Conservation (phyloP, 176 grass and related monocot species). For the Eragrostis nindensis region DNA sequence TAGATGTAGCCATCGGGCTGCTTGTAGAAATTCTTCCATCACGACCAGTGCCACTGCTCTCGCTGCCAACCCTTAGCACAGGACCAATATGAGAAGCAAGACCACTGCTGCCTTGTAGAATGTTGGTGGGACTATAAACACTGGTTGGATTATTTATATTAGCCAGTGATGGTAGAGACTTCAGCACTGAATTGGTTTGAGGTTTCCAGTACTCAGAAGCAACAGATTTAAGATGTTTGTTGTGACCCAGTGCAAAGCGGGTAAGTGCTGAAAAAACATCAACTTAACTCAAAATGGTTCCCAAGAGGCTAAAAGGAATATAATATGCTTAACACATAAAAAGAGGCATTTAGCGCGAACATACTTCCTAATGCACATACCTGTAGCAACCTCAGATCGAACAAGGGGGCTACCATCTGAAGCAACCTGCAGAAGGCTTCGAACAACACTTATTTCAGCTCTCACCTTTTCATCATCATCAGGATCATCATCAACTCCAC, state of each 20-base stretch:
- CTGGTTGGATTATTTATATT: constrained; percentile 68
- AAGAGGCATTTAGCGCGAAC: neutral
- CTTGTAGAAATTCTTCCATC: constrained; percentile 80
- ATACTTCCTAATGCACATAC: constrained; percentile 51
- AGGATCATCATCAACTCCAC: constrained; percentile 66
- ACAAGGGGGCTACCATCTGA: constrained; percentile 93
- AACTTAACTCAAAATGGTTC: constrained; percentile 41
- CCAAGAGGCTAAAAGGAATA: constrained; percentile 21
- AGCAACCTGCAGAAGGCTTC: constrained; percentile 72
- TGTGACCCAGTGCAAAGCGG: constrained; percentile 87
- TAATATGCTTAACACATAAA: constrained; percentile 10
- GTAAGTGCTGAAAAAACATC: constrained; percentile 75
- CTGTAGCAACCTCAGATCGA: constrained; percentile 85
- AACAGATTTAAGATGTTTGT: constrained; percentile 88
- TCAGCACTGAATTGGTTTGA: constrained; percentile 74
- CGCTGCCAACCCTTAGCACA: constrained; percentile 84
- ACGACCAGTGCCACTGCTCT: constrained; percentile 58
- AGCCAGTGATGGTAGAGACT: constrained; percentile 78
- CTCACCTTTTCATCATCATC: constrained; percentile 89
- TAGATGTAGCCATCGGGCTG: constrained; percentile 61
- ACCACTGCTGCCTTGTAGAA: constrained; percentile 51
- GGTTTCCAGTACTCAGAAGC: constrained; percentile 87
- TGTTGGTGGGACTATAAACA: constrained; percentile 52
- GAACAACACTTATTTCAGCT: constrained; percentile 78
- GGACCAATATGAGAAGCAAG: constrained; percentile 71